Evolutionary conservation across 2,329 filamentous ascomycete species (phyloP), one percentile per base, ranked within the genome.

Genomic region (Stemphylium lycopersici): DNA sequence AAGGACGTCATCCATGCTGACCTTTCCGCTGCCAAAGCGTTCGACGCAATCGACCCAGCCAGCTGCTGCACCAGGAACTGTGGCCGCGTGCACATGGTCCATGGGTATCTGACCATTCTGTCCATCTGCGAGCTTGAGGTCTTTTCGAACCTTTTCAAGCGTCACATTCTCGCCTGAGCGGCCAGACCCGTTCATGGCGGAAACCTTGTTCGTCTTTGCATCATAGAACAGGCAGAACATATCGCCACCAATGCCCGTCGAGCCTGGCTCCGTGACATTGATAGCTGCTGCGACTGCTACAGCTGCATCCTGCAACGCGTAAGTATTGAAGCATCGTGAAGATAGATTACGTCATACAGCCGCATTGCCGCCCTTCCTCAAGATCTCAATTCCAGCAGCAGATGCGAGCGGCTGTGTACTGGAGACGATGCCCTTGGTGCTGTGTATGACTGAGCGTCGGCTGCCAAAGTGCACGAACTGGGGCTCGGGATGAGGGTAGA

Each of bases 171-270:
- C 81, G 4, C 90, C 87, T 3, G 91, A 86, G 24, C 95, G 87
- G n/a, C 95, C 95, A 1, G 93, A 97, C 16, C 93, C 95, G 75
- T 99, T 99, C 75, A 98, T 80, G 8, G 92, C 90, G 49, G 87
- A 88, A 7, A 98, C 88, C 59, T 90, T 89, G 70, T 90, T 89
- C 0, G 88, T 90, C 65, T 88, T 84, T 37, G 91, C 91, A 71
- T 96, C 85, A 79, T 93, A 98, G 81, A 86, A 97, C 32, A 98
- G 85, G 75, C 93, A 93, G 78, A 98, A 99, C 87, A 96, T 92
- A 77, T 99, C 95, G 59, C 95, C 95, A 52, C 95, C 95, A 56
- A 99, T 97, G 36, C 95, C 95, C 0, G 95, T 98, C 5, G 90
- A 95, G 55, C 87, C 87, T 6, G 95, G 95, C 72, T 99, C 95